Evolutionary conservation across 2,329 filamentous ascomycete species (phyloP).

Genomic region (Stenocarpella maydis): DNA sequence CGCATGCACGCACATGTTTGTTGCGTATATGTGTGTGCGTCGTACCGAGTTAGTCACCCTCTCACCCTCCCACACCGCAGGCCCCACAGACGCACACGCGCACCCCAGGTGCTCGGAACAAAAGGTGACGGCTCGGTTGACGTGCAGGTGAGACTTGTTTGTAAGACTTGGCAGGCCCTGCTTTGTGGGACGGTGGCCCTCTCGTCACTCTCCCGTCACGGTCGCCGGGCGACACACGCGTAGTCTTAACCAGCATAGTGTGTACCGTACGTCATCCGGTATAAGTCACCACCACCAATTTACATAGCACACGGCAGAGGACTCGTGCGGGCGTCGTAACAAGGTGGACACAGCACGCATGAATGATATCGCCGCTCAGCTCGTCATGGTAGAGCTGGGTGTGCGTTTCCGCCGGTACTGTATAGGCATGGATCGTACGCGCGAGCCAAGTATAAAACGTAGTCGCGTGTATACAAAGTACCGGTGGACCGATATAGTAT

Average conservation of each 20-base stretch:
- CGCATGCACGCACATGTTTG: background rate
- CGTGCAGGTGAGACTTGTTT: constrained; percentile 25
- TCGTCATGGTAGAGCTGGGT: background rate
- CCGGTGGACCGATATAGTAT: background rate
- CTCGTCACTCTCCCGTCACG: constrained; percentile 3
- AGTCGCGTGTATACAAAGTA: too few species aligned
- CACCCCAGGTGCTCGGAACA: constrained; percentile 21
- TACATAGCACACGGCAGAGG: background rate
- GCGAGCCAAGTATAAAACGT: too few species aligned
- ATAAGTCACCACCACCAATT: background rate
- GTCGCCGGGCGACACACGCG: too few species aligned
- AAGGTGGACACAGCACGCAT: constrained; percentile 7
- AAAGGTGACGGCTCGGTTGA: constrained; percentile 17
- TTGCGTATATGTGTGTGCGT: background rate
- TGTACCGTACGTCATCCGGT: background rate
- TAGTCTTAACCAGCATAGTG: too few species aligned
- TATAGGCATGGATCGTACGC: too few species aligned
- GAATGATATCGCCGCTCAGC: constrained; percentile 5
- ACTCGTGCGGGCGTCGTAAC: constrained; percentile 5
- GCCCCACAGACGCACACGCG: constrained; percentile 18
- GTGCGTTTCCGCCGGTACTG: background rate
- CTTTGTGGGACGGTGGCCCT: background rate
- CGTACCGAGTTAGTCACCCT: background rate
- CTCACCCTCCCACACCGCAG: background rate
- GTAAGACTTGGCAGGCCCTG: background rate